Evolutionary conservation across 1,284 basidiomycete species (phyloP).

Genomic region (Mycena citricolor): DNA sequence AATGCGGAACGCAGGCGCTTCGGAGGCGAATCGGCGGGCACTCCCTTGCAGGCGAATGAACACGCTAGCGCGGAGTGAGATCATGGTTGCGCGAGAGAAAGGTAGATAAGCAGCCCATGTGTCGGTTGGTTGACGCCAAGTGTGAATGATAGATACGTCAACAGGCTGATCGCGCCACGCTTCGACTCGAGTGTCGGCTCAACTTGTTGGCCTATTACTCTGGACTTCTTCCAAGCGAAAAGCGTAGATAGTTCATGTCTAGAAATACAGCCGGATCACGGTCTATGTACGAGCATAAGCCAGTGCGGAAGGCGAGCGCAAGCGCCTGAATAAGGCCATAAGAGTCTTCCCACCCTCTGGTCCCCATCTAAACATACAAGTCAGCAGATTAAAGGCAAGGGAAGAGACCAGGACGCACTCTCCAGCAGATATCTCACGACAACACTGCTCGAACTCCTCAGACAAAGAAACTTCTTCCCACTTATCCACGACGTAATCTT

Average conservation of each 20-base stretch:
- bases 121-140: background rate
- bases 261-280: too few species aligned
- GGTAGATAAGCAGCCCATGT: background rate
- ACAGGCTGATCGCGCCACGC: too few species aligned
- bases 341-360: conserved; percentile 65
- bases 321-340: conserved; percentile 61
- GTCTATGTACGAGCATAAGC: conserved; percentile 22
- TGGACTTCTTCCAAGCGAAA: too few species aligned
- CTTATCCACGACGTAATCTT: conserved; percentile 64
- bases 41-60: conserved; percentile 19
- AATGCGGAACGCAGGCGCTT: conserved; percentile 48
- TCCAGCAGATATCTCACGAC: conserved; percentile 67
- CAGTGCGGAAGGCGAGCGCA: conserved; percentile 50
- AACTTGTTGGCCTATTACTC: too few species aligned
- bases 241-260: too few species aligned
- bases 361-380: conserved; percentile 53
- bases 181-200: too few species aligned
- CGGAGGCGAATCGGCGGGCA: conserved; percentile 32
- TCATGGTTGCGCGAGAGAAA: too few species aligned
- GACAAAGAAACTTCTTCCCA: conserved; percentile 68
- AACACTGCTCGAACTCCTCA: conserved; percentile 66
- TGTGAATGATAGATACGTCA: too few species aligned
- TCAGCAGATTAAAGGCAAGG: conserved; percentile 11
- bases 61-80: conserved; percentile 28
- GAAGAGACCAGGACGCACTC: conserved; percentile 46